These are phyloP conservation scores for Penicillium paxilli DNA, from an alignment of 495 filamentous ascomycete genomes.

Conservation along the genomic window DNA sequence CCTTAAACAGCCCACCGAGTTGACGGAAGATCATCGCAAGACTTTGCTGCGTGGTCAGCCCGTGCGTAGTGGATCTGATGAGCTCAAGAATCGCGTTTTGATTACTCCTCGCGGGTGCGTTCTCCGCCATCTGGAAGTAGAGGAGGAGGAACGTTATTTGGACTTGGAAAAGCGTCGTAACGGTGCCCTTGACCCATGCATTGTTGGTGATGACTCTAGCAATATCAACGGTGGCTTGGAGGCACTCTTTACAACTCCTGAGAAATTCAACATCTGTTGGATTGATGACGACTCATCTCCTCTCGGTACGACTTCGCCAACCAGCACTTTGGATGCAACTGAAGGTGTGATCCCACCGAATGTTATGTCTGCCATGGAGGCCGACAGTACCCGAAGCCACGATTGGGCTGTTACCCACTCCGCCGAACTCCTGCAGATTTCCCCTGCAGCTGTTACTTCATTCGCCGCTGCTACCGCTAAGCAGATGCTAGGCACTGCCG, in stretches of 20 bases:
- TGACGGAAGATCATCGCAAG: constrained; percentile 44
- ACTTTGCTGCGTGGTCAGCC: constrained; percentile 42
- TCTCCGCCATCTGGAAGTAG: constrained; percentile 69
- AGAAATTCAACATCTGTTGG: constrained; percentile 47
- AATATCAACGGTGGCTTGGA: constrained; percentile 46
- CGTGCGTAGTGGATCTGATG: constrained; percentile 32
- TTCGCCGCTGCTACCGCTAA: constrained; percentile 43
- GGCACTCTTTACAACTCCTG: constrained; percentile 43
- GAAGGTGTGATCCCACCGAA: constrained; percentile 38
- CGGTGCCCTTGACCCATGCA: constrained; percentile 25
- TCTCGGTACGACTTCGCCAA: constrained; percentile 27
- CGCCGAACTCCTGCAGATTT: constrained; percentile 43
- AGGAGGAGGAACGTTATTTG: constrained; percentile 77
- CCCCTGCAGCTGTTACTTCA: constrained; percentile 43
- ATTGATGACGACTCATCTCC: constrained; percentile 32
- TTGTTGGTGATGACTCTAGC: constrained; percentile 37
- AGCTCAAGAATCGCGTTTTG: constrained; percentile 51
- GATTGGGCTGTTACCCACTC: constrained; percentile 48
- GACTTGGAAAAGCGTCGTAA: constrained; percentile 65
- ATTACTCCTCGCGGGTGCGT: constrained; percentile 80
- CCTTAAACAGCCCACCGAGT: constrained; percentile 36
- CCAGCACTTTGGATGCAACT: constrained; percentile 16
- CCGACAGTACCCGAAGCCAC: constrained; percentile 43
- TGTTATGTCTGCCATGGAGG: constrained; percentile 45
- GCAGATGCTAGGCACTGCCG: constrained; percentile 42